Evolutionary conservation across 805 yeast genomes (phyloP), one percentile per base, ranked within the genome.

Genomic region (Barnettozyma wickerhamii): DNA sequence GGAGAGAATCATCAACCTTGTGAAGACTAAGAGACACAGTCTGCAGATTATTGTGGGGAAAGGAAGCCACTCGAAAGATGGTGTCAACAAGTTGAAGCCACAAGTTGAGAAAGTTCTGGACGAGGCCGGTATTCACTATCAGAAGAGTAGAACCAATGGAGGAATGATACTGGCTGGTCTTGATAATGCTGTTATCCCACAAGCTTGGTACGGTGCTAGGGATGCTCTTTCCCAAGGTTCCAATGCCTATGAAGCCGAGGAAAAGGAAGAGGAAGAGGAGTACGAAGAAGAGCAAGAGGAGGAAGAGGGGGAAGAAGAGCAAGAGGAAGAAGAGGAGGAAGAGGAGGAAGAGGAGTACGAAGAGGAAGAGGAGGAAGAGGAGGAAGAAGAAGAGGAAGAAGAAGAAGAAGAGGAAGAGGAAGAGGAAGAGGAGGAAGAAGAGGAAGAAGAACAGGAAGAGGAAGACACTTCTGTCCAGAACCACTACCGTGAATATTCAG

Each of bases 41-140:
- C 64, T 91, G 33, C 75, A 78, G 48, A 91, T 88, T 19, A 89
- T 90, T 59, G 96, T 88, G 7, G 98, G 98, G 6, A 90, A 91
- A 62, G 98, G 97, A 7, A 56, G 77, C 30, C 98, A 90, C 59
- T 86, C 95, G 1, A 70, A 73, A 40, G 70, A 78, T 48, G 95
- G 95, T 12, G 75, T 86, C 38, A 89, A 95, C 34, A 90, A 89
- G 61, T 64, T 91, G 51, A 85, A 83, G 60, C 97, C 97, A 2
- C 96, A 96, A 0, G 77, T 89, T 15, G 91, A 87, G 55, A 72
- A 77, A 34, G 63, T 86, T 55, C 87, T 96, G 60, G 57, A 65
- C 23, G 83, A 84, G 50, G 76, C 81, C 30, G 65, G 75, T 20
- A 70, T 90, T 49, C 72, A 63, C 20, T 75, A 75, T 48, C 69